Conservation (phyloP, 768 basidiomycete genomes). For the Leccinum fibrillosum region DNA sequence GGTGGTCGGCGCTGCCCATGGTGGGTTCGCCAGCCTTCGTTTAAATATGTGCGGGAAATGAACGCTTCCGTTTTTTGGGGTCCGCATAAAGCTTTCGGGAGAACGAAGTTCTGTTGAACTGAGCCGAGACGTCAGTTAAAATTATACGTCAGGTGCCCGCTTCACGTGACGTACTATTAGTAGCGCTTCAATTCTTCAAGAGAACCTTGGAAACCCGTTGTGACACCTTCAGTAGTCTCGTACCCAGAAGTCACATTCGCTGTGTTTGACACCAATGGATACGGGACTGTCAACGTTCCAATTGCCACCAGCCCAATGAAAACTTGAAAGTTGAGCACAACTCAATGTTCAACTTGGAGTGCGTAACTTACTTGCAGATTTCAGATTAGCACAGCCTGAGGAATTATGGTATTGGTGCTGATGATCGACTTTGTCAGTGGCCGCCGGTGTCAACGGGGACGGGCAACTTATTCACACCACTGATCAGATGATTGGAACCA, state of each 20-base stretch:
- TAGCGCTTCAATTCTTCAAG: too few relatives aligned
- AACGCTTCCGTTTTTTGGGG: not conserved
- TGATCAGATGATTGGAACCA: not conserved
- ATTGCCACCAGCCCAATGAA: not conserved
- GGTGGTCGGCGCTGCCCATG: not conserved
- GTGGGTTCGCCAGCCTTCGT: not conserved
- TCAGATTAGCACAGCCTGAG: too few relatives aligned
- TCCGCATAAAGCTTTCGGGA: not conserved
- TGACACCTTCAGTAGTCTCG: not conserved
- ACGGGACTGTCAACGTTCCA: not conserved
- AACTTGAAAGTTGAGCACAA: not conserved
- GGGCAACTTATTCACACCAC: not conserved
- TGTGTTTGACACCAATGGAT: not conserved
- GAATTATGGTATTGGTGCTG: not conserved
- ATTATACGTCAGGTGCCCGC: not conserved
- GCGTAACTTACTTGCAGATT: too few relatives aligned
- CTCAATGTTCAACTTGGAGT: not conserved
- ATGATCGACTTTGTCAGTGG: not conserved
- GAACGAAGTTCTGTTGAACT: not conserved
- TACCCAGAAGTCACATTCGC: too few relatives aligned
- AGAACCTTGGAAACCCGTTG: not conserved
- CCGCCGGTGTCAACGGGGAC: not conserved
- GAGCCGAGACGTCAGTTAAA: too few relatives aligned
- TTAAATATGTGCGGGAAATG: not conserved
- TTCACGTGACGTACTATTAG: not conserved